Evolutionary conservation across 768 basidiomycete genomes (phyloP).

Genomic region (Tylopilus sp.): DNA sequence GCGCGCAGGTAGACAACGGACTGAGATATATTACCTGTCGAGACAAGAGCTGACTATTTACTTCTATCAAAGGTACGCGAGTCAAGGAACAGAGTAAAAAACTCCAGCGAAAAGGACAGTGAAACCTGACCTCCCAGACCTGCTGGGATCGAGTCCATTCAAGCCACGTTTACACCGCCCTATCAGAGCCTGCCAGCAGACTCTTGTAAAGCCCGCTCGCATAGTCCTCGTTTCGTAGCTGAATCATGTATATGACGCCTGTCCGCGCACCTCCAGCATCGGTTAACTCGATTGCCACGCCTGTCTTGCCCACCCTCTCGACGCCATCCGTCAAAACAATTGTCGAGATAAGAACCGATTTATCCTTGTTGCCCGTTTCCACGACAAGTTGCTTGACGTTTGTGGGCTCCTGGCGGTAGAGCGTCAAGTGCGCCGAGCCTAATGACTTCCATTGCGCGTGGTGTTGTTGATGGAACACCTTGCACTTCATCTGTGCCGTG

Average conservation of each 20-base stretch:
- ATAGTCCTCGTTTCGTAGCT: conserved; percentile 83
- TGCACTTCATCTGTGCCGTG: conserved; percentile 94
- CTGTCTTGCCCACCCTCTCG: conserved; percentile 97
- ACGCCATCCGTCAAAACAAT: conserved; percentile 96
- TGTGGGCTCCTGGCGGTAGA: conserved; percentile 82
- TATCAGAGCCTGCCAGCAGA: conserved; percentile 83
- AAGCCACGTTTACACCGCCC: conserved; percentile 36
- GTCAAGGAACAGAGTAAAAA: neutral
- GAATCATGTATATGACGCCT: conserved; percentile 96
- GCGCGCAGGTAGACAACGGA: no score
- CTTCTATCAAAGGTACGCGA: neutral
- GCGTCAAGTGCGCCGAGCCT: conserved; percentile 80
- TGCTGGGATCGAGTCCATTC: neutral
- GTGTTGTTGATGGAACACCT: conserved; percentile 92
- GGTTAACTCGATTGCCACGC: conserved; percentile 93
- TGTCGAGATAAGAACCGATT: conserved; percentile 84
- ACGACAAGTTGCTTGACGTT: conserved; percentile 97
- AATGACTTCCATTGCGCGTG: conserved; percentile 98
- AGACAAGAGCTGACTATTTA: no score
- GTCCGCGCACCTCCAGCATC: conserved; percentile 82
- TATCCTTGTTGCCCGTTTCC: conserved; percentile 74
- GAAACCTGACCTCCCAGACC: neutral
- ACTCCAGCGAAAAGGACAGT: neutral
- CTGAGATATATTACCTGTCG: no score
- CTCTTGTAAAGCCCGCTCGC: conserved; percentile 84